Conservation (phyloP, 2,329 filamentous ascomycete species). For the Akanthomyces lecanii region DNA sequence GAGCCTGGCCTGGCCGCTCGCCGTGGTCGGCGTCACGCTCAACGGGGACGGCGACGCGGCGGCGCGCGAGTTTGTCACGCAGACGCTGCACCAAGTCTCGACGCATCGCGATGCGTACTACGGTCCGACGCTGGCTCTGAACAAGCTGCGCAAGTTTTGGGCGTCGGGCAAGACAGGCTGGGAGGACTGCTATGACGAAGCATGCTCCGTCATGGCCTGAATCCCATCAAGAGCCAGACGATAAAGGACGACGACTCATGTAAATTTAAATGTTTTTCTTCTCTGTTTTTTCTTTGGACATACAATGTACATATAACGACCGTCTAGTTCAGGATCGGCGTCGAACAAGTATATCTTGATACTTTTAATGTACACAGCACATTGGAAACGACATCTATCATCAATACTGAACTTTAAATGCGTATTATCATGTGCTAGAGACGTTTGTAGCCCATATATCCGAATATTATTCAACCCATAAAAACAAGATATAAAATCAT, state of each 20-base stretch:
- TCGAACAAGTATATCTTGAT: neutral
- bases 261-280: neutral
- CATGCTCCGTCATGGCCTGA: slow-evolving; percentile 8
- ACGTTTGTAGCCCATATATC: slow-evolving; percentile 5
- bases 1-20: slow-evolving; percentile 6
- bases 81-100: neutral
- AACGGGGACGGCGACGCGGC: neutral
- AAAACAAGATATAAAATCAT: slow-evolving; percentile 10
- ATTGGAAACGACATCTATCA: neutral
- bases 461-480: slow-evolving; percentile 4
- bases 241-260: neutral
- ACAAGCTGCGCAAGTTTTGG: slow-evolving; percentile 5
- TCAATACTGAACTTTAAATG: neutral
- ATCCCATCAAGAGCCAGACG: neutral
- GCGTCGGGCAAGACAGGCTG: slow-evolving; percentile 6
- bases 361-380: neutral
- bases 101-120: slow-evolving; percentile 11
- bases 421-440: slow-evolving; percentile 1
- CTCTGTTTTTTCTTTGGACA: neutral
- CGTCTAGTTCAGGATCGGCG: neutral
- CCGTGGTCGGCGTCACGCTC: slow-evolving; percentile 3
- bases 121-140: neutral
- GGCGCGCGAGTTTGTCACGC: slow-evolving; percentile 1
- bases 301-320: neutral
- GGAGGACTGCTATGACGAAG: slow-evolving; percentile 11